Base-by-base conservation (phyloP, 495 filamentous ascomycete genomes). In the Neurospora sp. region DNA sequence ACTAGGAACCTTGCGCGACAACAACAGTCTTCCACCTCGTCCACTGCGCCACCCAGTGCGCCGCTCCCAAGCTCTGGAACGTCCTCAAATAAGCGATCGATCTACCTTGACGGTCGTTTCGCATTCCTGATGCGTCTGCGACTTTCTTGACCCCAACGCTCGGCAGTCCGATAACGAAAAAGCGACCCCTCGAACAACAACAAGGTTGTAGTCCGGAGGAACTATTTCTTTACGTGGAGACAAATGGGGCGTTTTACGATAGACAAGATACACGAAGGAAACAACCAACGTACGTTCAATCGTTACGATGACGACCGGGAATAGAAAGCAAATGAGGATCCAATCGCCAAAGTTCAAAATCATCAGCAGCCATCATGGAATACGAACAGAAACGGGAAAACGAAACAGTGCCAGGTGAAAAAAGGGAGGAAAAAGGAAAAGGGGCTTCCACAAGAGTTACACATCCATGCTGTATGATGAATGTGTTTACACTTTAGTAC, bases 41-140 rank as follows among this genome's bases (percentile, higher is more conserved):
- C 76, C 96, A 98, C 87, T 99, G 96, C 85, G 93, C 94, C 72
- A 91, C 87, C 78, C 83, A 90, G 81, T 98, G 95, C 81, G 96
- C 96, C 71, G 96, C 95, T 48, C 96, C 96, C 77, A 97, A 96
- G 90, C 91, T 99, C 80, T 99, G 92, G 87, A 88, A 90, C 73
- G 81, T 88, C 79, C 91, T 98, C 80, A 97, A 96, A 87, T 99
- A 94, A 88, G 85, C 54, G 54, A 66, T 66, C 54, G 54, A 66
- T 35, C 27, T 66, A 5, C 54, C 54, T 35, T 37, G 72, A 46
- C 37, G 39, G 39, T 66, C 54, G 54, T 66, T 66, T 37, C 54
- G 54, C 54, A 66, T 18, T 66, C 54, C 27, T 35, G 54, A 66
- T 66, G 54, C 54, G 27, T 6, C 54, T 66, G 54, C 27, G 54